Conservation (phyloP, 345 rosid species). For the Excoecaria cochinchinensis region DNA sequence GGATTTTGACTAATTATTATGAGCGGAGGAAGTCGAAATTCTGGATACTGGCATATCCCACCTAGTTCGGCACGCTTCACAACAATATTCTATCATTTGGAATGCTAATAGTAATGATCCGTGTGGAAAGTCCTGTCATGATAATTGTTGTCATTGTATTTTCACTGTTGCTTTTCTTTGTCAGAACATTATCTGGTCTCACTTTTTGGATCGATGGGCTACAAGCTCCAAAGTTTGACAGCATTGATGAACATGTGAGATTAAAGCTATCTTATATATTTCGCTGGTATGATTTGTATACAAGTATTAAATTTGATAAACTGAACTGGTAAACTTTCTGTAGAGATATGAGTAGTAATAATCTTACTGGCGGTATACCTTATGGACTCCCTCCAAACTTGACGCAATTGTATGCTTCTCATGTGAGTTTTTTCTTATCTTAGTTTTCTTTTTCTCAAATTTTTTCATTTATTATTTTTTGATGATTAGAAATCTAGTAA, state of each 20-base stretch:
- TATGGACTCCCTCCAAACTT: conserved; percentile 59
- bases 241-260: conserved; percentile 77
- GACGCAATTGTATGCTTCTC: conserved; percentile 58
- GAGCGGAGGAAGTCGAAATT: no score
- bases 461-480: no score
- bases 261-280: conserved; percentile 14
- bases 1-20: no score
- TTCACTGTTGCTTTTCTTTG: background rate
- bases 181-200: conserved; percentile 73
- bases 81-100: no score
- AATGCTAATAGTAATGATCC: conserved; percentile 69
- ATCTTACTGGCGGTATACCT: conserved; percentile 57
- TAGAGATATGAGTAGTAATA: conserved; percentile 88
- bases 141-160: background rate
- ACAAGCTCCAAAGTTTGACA: conserved; percentile 45
- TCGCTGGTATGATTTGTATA: conserved; percentile 17
- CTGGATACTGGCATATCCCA: no score
- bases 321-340: conserved; percentile 26
- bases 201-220: conserved; percentile 73
- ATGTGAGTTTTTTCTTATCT: background rate
- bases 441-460: background rate
- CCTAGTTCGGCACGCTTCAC: no score
- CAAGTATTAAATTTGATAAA: conserved; percentile 3
- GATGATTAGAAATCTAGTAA: no score
- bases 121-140: conserved; percentile 69